A percentile compares a stretch with the other conserved stretches of the same genome.
Conservation (phyloP, 2,329 filamentous ascomycete species). For the Aspergillus piperis region DNA sequence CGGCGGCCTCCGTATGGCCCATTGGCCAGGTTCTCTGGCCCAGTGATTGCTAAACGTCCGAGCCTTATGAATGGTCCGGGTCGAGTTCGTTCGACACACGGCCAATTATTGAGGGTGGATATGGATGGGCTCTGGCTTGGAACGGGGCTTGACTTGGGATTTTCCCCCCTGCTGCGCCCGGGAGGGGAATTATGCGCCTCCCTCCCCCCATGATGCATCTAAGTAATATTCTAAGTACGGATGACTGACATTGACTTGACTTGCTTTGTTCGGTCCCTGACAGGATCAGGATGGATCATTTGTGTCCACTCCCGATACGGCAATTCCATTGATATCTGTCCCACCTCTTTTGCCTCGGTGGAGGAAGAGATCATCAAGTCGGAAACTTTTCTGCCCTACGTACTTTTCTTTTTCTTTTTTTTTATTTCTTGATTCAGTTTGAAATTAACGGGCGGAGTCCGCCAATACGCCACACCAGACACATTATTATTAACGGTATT, state of each 20-base stretch:
- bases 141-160: background rate
- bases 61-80: conserved; percentile 7
- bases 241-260: background rate
- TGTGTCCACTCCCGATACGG: background rate
- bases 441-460: background rate
- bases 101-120: too few relatives aligned
- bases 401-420: too few relatives aligned
- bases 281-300: background rate
- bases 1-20: conserved; percentile 3
- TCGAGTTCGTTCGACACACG: too few relatives aligned
- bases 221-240: background rate
- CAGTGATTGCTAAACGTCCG: conserved; percentile 10
- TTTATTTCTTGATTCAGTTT: background rate
- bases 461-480: conserved; percentile 5
- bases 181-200: background rate
- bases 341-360: background rate
- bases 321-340: background rate
- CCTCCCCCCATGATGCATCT: background rate
- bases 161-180: too few relatives aligned
- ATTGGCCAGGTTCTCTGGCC: background rate
- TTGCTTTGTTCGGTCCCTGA: conserved; percentile 1
- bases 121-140: too few relatives aligned
- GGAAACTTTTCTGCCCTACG: background rate
- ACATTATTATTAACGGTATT: background rate
- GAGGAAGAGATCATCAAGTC: background rate